Conservation (phyloP, 345 rosid genomes). For the Gossypium anomalum region DNA sequence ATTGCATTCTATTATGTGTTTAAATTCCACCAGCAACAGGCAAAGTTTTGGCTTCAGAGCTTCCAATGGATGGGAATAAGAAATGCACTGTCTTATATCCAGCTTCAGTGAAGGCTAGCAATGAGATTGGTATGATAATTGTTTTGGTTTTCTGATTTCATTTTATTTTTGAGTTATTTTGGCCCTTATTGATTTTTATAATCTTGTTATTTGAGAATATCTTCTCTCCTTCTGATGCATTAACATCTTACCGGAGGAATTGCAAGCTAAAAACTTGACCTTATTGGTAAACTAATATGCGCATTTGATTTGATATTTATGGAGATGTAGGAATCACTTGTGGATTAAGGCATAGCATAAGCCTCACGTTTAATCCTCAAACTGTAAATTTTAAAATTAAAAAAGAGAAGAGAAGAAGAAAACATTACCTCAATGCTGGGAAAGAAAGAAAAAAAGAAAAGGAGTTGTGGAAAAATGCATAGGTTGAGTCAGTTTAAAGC, state of each 20-base stretch:
- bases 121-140: slow-evolving; percentile 65
- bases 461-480: background rate
- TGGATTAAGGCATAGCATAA: background rate
- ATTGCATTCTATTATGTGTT: background rate
- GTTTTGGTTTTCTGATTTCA: slow-evolving; percentile 13
- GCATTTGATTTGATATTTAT: background rate
- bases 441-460: no score
- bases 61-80: slow-evolving; percentile 57
- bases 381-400: background rate
- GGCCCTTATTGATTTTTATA: background rate
- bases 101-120: slow-evolving; percentile 85
- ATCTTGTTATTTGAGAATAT: background rate
- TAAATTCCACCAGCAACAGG: slow-evolving; percentile 62
- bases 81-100: slow-evolving; percentile 85
- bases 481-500: slow-evolving; percentile 1
- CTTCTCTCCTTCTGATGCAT: background rate
- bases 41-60: slow-evolving; percentile 88
- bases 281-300: background rate
- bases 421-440: background rate
- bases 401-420: background rate
- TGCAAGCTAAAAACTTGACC: background rate
- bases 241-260: background rate
- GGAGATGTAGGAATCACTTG: background rate
- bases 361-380: background rate
- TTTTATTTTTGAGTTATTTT: background rate